Base-by-base conservation (phyloP, 2,329 filamentous ascomycete species). In the Neonectria punicea region DNA sequence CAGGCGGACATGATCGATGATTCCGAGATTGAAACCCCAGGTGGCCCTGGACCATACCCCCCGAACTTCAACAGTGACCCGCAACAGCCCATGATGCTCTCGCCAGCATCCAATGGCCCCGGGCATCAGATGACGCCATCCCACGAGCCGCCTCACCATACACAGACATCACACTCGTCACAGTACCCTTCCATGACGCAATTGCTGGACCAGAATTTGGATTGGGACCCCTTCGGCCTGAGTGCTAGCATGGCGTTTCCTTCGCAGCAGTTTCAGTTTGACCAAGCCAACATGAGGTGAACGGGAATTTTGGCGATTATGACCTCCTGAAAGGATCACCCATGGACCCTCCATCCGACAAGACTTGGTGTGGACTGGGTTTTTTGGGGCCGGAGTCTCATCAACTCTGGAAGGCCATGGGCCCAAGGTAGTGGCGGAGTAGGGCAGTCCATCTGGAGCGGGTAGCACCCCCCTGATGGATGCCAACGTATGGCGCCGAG, bases 221-320 rank as follows among this genome's bases (percentile, higher is more conserved):
- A 98, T 77, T 93, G 94, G 79, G 94, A 98, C 79, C 95, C 95
- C 1, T 98, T 98, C 74, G 94, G 94, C 13, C 84, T 98, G 57
- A 95, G 92, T 64, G 94, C 94, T 39, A 97, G 93, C 81, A 97
- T 97, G 95, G 93, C 95, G 70, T 97, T 97, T 74, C 94, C 94
- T 11, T 92, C 91, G 2, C 92, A 93, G 61, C 92, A 93, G 53
- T 96, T 94, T 79, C 88, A 89, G 56, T 93, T 93, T 76, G 89
- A 91, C 67, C 88, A 87, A 54, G 83, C 85, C 76, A 87, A 86
- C 71, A 86, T 83, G 78, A 76, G 81, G 68, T 83, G 79, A 74
- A 70, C 30, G 50, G 11, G 41, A 28, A 63, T 43, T 14, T 30
- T 49, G 47, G 63, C 30, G 43, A 58, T 55, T 25, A 55, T 16